These are phyloP conservation scores for Serpula lacrymans DNA, from an alignment of 768 basidiomycete species.

Conservation along the genomic window DNA sequence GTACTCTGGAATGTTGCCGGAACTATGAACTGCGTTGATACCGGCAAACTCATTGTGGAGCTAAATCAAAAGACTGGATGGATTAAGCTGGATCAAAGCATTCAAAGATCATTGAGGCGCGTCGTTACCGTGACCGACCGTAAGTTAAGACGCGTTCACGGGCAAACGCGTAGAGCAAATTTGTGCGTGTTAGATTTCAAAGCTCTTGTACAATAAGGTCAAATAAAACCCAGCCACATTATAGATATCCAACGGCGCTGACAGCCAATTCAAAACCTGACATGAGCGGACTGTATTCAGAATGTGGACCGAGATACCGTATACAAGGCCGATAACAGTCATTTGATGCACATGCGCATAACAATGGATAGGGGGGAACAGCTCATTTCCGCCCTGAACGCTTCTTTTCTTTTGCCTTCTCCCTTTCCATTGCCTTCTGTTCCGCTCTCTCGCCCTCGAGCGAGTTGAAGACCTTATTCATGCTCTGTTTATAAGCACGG, in stretches of 20 bases:
- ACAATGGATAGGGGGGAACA: background rate
- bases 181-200: background rate
- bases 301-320: too few relatives aligned
- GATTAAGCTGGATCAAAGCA: background rate
- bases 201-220: background rate
- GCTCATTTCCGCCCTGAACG: constrained; percentile 70
- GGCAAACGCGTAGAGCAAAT: too few relatives aligned
- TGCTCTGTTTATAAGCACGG: constrained; percentile 68
- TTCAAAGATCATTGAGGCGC: too few relatives aligned
- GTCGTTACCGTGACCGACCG: too few relatives aligned
- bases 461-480: constrained; percentile 77
- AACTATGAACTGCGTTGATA: constrained; percentile 18
- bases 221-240: background rate
- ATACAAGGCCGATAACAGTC: too few relatives aligned
- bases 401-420: constrained; percentile 73
- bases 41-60: constrained; percentile 20
- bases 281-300: background rate
- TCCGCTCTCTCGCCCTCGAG: constrained; percentile 90
- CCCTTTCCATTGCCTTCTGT: constrained; percentile 88
- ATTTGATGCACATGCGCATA: too few relatives aligned
- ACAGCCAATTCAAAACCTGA: background rate
- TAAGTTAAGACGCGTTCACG: too few relatives aligned
- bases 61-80: constrained; percentile 22
- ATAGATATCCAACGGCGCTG: background rate
- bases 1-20: constrained; percentile 28